These are phyloP conservation scores for Tricholoma furcatifolium DNA, from an alignment of 768 basidiomycete genomes.

Conservation along the genomic window DNA sequence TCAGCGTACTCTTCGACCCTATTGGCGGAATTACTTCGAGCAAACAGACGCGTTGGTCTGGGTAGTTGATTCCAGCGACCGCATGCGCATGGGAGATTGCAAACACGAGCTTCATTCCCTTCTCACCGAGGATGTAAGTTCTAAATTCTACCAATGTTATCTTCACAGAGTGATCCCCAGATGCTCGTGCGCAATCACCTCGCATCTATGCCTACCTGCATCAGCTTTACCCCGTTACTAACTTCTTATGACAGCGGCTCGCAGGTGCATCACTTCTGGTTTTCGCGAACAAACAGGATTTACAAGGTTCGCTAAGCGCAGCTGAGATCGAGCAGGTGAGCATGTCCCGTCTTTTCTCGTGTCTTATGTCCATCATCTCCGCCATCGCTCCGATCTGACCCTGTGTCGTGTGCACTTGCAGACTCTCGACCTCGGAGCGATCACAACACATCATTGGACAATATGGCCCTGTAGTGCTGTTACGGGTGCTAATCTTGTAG, in stretches of 20 bases:
- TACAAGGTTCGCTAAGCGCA: constrained; percentile 81
- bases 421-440: constrained; percentile 57
- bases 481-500: constrained; percentile 80
- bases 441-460: constrained; percentile 87
- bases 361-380: constrained; percentile 8
- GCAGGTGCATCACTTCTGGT: constrained; percentile 95
- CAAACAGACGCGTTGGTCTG: constrained; percentile 97
- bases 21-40: constrained; percentile 99
- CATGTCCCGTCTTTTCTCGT: not conserved
- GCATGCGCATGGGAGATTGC: constrained; percentile 88
- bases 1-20: constrained; percentile 91
- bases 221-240: not conserved
- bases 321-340: constrained; percentile 82
- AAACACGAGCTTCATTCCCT: constrained; percentile 82
- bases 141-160: not conserved
- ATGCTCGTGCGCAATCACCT: not conserved
- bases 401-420: constrained; percentile 1
- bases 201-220: constrained; percentile 8
- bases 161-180: no score
- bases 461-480: constrained; percentile 92
- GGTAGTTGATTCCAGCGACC: constrained; percentile 97
- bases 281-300: constrained; percentile 98
- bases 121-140: constrained; percentile 86
- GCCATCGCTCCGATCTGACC: not conserved
- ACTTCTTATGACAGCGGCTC: constrained; percentile 58